Conservation (phyloP, 2,329 filamentous ascomycete species). For the Ophiocordyceps camponoti-rufipedis region DNA sequence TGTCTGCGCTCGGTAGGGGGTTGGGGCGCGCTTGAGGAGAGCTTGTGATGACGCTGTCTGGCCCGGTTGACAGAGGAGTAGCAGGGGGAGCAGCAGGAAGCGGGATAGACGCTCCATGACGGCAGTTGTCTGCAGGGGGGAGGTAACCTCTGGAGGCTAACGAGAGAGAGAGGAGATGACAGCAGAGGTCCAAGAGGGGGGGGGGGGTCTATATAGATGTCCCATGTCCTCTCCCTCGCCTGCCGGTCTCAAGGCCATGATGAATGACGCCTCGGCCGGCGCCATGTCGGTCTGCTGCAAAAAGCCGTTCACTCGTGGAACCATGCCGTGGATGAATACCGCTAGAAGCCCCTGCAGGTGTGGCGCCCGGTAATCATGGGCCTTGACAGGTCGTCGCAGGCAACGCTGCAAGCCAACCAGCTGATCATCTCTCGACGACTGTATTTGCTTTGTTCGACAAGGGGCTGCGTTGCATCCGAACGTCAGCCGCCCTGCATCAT, state of each 20-base stretch:
- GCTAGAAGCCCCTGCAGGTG: no score
- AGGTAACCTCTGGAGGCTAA: no score
- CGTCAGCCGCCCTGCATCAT: not conserved
- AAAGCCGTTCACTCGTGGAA: no score
- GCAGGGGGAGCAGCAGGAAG: not conserved
- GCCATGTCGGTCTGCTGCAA: not conserved
- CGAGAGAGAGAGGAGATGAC: not conserved
- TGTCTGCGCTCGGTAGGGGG: constrained; percentile 17
- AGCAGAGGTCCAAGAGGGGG: not conserved
- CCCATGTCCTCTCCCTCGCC: not conserved
- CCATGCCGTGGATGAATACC: not conserved
- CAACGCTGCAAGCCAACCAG: not conserved
- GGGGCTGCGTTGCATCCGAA: not conserved
- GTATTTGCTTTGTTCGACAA: not conserved
- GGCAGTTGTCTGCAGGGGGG: not conserved
- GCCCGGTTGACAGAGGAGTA: not conserved
- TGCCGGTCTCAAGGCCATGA: not conserved
- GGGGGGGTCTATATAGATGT: not conserved
- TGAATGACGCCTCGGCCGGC: not conserved
- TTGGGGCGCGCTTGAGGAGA: constrained; percentile 1
- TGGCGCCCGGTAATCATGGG: no score
- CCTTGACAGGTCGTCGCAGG: not conserved
- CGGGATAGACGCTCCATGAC: not conserved
- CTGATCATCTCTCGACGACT: not conserved
- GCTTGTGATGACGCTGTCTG: not conserved